These are phyloP conservation scores for Ustilago lituana DNA, from an alignment of 1,284 basidiomycete species.

Conservation along the genomic window DNA sequence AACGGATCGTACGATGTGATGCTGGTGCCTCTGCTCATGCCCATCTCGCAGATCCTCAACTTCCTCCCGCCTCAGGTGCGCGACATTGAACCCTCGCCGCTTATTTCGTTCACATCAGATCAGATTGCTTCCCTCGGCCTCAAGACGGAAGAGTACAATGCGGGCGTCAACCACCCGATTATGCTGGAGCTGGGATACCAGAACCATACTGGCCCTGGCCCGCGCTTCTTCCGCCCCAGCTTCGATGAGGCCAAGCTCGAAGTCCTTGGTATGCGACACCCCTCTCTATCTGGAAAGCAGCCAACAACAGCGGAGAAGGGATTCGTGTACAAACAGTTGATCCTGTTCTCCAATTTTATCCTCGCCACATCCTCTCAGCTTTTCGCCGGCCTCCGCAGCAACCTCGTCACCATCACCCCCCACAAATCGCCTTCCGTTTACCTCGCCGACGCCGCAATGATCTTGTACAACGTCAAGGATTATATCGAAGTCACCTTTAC, in stretches of 20 bases:
- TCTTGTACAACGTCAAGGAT: constrained; percentile 44
- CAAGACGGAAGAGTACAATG: constrained; percentile 18
- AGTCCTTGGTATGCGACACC: constrained; percentile 40
- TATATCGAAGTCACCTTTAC: constrained; percentile 35
- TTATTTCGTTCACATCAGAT: constrained; percentile 34
- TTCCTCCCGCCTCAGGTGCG: constrained; percentile 42
- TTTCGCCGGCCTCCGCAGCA: constrained; percentile 42
- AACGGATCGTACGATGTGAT: constrained; percentile 50
- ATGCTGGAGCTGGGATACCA: constrained; percentile 51
- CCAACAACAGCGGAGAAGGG: constrained; percentile 31
- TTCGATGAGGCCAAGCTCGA: constrained; percentile 53
- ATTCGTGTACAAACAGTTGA: constrained; percentile 43
- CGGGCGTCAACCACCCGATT: constrained; percentile 31
- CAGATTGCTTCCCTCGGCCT: constrained; percentile 32
- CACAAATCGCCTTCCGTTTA: constrained; percentile 36
- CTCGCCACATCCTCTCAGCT: constrained; percentile 30
- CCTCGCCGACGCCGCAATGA: constrained; percentile 10
- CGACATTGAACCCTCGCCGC: constrained; percentile 34
- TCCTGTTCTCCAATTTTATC: constrained; percentile 36
- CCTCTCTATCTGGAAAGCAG: constrained; percentile 23
- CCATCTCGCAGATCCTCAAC: constrained; percentile 38
- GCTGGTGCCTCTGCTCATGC: constrained; percentile 42
- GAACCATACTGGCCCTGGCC: constrained; percentile 41
- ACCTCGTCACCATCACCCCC: constrained; percentile 26
- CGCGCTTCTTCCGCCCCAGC: constrained; percentile 34